Conservation (phyloP, 176 grass and related monocot species). For the Hyparrhenia diplandra region DNA sequence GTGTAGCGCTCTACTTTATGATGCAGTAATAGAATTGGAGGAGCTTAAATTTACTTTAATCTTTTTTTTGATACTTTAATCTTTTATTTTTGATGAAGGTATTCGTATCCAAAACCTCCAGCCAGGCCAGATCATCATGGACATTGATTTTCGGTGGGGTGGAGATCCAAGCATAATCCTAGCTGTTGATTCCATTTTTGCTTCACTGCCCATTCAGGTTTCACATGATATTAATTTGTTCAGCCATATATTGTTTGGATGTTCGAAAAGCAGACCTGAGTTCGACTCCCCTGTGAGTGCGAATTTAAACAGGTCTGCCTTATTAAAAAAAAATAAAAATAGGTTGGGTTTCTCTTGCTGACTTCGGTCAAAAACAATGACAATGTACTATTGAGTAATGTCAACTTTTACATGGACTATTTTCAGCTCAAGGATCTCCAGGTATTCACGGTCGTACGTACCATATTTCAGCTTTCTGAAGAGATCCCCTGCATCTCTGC, state of each 20-base stretch:
- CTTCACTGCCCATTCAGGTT: slow-evolving; percentile 91
- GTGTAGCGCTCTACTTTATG: not conserved
- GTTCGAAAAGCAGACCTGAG: too few relatives aligned
- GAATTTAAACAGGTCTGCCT: too few relatives aligned
- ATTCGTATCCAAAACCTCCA: slow-evolving; percentile 84
- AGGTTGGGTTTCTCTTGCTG: too few relatives aligned
- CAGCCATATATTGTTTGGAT: not conserved
- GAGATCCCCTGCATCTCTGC: slow-evolving; percentile 86
- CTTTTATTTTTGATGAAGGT: too few relatives aligned
- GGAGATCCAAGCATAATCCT: slow-evolving; percentile 93
- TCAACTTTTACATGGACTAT: slow-evolving; percentile 10
- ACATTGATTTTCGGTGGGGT: slow-evolving; percentile 91
- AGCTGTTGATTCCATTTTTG: slow-evolving; percentile 73
- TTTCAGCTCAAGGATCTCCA: slow-evolving; percentile 84
- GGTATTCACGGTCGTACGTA: slow-evolving; percentile 69
- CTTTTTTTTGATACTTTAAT: too few relatives aligned
- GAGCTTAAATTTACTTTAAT: not conserved
- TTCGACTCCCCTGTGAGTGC: too few relatives aligned
- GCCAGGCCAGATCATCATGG: slow-evolving; percentile 80
- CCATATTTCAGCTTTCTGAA: slow-evolving; percentile 84
- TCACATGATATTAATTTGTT: not conserved
- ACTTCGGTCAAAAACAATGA: too few relatives aligned
- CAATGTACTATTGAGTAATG: not conserved
- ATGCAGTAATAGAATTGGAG: not conserved
- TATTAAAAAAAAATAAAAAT: too few relatives aligned